Percentiles rank a stretch among this genome's conserved stretches.
Conservation (phyloP, 2,329 filamentous ascomycete genomes). For the Capronia americana region DNA sequence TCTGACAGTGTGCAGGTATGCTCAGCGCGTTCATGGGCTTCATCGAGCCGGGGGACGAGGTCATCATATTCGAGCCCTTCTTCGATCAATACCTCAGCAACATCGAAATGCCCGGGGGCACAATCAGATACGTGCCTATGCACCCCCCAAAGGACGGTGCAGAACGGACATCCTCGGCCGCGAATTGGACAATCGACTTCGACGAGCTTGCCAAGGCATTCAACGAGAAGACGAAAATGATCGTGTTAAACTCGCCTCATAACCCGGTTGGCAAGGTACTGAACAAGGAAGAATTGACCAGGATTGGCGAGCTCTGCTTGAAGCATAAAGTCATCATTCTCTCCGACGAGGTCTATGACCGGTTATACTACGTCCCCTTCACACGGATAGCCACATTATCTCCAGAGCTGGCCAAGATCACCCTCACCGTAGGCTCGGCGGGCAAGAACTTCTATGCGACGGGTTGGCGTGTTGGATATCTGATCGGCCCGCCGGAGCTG, state of each 20-base stretch:
- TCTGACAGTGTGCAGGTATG: conserved; percentile 66
- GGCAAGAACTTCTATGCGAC: conserved; percentile 99
- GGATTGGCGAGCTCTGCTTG: conserved; percentile 85
- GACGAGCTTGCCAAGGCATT: conserved; percentile 80
- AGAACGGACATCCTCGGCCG: conserved; percentile 78
- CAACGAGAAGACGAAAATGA: conserved; percentile 90
- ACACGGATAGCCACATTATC: conserved; percentile 90
- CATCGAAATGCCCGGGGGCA: conserved; percentile 97
- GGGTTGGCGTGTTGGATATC: conserved; percentile 94
- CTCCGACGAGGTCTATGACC: conserved; percentile 91
- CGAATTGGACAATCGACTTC: conserved; percentile 88
- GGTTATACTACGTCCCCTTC: conserved; percentile 93
- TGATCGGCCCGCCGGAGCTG: conserved; percentile 86
- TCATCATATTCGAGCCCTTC: conserved; percentile 97
- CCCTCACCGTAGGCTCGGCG: conserved; percentile 90
- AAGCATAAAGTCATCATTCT: conserved; percentile 94
- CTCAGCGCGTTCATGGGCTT: conserved; percentile 98
- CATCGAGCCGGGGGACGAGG: conserved; percentile 91
- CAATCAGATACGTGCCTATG: conserved; percentile 93
- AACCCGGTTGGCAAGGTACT: conserved; percentile 98
- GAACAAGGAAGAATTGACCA: conserved; percentile 78
- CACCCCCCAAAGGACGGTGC: conserved; percentile 84
- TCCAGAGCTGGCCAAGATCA: conserved; percentile 84
- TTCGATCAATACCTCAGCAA: conserved; percentile 99
- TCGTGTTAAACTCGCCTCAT: conserved; percentile 75